Base-by-base conservation (phyloP, 306 rosid species). In the Lathyrus sativus region DNA sequence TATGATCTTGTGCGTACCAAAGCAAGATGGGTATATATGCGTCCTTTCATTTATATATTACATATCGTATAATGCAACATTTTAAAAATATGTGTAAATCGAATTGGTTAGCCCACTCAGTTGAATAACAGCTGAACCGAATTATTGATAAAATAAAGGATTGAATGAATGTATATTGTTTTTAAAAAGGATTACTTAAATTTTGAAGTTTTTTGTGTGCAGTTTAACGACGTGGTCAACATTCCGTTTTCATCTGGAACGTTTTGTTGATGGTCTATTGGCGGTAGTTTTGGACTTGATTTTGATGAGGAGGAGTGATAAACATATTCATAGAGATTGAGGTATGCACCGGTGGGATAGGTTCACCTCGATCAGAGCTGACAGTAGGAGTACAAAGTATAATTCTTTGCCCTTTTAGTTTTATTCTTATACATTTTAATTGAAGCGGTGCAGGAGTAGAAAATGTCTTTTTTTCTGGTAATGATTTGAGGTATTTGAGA, bases 181-280 rank as follows among this genome's bases (percentile, higher is more conserved):
- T 48, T 48, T 0, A 1, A 46, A 48, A 7, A 5, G 54, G 22
- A 8, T 48, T 48, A 4, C 17, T 48, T 24, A 48, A 14, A 46
- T 48, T 71, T 58, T 67, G 28, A 26, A 1, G 28, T 26, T 26
- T 26, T 1, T 26, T 26, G 2, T 26, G 28, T 58, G 79, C 85
- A 93, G 98, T 93, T 90, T 83, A 93, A 93, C 28, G 97, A 93
- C 74, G 88, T 93, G 95, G 81, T 93, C 82, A 93, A 90, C 18
- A 86, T 93, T 28, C 91, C 97, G 12, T 85, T 86, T 44, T 80
- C 97, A 37, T 93, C 98, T 2, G 86, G 88, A 74, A 67, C 95
- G 29, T 93, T 93, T 76, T n/a, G n/a, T n/a, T n/a, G n/a, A n/a
- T n/a, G n/a, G n/a, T n/a, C n/a, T n/a, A n/a, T n/a, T n/a, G 96